Conservation (phyloP, 257 asterid genomes). For the Handroanthus guayacan region DNA sequence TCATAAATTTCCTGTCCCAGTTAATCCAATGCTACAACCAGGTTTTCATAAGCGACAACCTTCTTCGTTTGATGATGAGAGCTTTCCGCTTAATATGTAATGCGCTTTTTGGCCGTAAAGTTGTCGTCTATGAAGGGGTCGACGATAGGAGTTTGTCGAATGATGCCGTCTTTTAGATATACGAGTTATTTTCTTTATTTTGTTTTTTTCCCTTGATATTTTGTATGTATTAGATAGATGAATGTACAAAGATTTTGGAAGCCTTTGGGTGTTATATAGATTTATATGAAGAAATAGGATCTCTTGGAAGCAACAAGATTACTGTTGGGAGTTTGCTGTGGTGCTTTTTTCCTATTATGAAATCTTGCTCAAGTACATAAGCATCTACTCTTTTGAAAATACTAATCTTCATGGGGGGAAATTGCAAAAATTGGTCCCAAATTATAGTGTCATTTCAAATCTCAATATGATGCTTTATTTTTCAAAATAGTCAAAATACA, state of each 20-base stretch:
- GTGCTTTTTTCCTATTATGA: conserved; percentile 29
- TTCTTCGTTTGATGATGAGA: conserved; percentile 62
- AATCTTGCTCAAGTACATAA: conserved; percentile 31
- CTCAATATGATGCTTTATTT: no score
- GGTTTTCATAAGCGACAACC: conserved; percentile 48
- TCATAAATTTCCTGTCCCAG: conserved; percentile 85
- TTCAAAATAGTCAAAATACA: no score
- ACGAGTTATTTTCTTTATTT: conserved; percentile 25
- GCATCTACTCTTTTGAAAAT: background rate
- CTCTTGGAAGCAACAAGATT: conserved; percentile 24
- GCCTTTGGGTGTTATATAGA: conserved; percentile 38
- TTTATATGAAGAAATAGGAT: conserved; percentile 35
- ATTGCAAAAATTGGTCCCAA: background rate
- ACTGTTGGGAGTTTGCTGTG: background rate
- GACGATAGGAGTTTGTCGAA: no score
- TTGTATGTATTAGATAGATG: conserved; percentile 59
- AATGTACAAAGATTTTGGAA: conserved; percentile 43
- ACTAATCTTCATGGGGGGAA: background rate
- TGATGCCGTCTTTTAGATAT: conserved; percentile 31
- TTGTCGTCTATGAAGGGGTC: no score
- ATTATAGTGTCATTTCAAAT: no score
- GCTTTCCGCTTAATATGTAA: conserved; percentile 39
- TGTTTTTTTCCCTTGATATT: conserved; percentile 19
- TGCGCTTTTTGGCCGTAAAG: background rate
- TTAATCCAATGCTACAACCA: conserved; percentile 83